These are phyloP conservation scores for Fusarium algeriense DNA, from an alignment of 2,329 filamentous ascomycete genomes.

Conservation along the genomic window DNA sequence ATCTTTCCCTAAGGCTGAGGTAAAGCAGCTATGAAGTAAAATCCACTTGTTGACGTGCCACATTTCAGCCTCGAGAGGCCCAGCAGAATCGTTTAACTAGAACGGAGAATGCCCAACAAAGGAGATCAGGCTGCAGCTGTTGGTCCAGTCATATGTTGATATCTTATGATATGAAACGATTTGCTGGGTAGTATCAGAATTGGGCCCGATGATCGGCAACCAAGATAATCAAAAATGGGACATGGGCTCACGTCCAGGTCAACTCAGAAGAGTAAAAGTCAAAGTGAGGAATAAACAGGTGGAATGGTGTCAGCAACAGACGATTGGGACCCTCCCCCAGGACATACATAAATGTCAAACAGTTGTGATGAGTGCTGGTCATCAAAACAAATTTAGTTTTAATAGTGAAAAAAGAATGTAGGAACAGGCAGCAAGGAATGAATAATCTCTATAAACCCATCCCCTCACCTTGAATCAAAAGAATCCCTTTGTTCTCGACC, in stretches of 20 bases:
- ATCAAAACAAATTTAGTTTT: not conserved
- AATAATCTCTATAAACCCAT: not conserved
- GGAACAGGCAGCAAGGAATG: not conserved
- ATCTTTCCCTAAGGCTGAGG: not conserved
- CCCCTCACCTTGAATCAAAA: not conserved
- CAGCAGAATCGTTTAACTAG: not conserved
- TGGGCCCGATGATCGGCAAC: slow-evolving; percentile 8
- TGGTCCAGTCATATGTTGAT: not conserved
- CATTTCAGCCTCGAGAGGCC: not conserved
- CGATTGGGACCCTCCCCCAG: slow-evolving; percentile 15
- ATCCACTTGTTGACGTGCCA: not conserved
- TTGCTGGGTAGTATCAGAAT: slow-evolving; percentile 3
- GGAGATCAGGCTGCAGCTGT: not conserved
- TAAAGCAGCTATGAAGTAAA: not conserved
- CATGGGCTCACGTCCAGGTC: slow-evolving; percentile 17
- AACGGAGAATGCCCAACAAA: not conserved
- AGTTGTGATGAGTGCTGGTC: not conserved
- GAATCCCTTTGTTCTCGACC: slow-evolving; percentile 15
- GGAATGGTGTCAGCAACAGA: slow-evolving; percentile 38
- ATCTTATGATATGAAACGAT: slow-evolving; percentile 2
- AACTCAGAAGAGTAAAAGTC: slow-evolving; percentile 1
- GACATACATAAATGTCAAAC: not conserved
- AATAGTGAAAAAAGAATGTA: not conserved
- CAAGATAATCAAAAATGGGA: slow-evolving; percentile 35
- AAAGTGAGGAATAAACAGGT: slow-evolving; percentile 14